Conservation (phyloP, 2,329 filamentous ascomycete genomes). For the Teratosphaeria pseudoeucalypti region DNA sequence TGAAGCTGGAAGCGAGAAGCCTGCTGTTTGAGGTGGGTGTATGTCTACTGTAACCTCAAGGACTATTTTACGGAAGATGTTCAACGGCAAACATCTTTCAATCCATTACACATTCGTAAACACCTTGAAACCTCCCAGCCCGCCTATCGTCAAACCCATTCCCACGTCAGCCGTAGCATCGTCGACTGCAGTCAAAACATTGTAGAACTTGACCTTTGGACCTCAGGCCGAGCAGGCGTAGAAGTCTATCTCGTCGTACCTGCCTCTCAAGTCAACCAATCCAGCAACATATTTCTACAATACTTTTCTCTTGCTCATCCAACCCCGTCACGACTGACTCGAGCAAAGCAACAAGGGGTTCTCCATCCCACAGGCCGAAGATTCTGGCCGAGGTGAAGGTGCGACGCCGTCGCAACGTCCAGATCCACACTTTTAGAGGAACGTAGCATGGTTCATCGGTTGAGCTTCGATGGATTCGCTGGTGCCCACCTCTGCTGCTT, state of each 20-base stretch:
- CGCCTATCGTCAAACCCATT: constrained; percentile 72
- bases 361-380: constrained; percentile 58
- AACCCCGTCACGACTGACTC: constrained; percentile 24
- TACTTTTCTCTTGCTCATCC: not conserved
- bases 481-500: too few relatives aligned
- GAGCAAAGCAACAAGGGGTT: constrained; percentile 33
- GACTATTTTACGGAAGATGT: not conserved
- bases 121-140: constrained; percentile 43
- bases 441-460: constrained; percentile 51
- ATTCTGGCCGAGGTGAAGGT: constrained; percentile 42
- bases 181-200: constrained; percentile 71
- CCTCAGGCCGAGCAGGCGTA: constrained; percentile 56
- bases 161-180: constrained; percentile 74
- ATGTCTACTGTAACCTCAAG: not conserved
- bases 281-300: not conserved
- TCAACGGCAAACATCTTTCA: not conserved
- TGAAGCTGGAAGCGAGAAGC: not conserved
- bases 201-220: constrained; percentile 57
- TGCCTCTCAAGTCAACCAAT: constrained; percentile 43
- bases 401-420: constrained; percentile 47
- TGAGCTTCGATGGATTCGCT: constrained; percentile 39
- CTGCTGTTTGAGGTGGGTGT: not conserved
- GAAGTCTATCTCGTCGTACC: constrained; percentile 76
- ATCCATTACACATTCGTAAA: constrained; percentile 3
- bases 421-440: constrained; percentile 44